Evolutionary conservation across 2,329 filamentous ascomycete species (phyloP), one percentile per base, ranked within the genome.

Genomic region (Talaromyces sp.): DNA sequence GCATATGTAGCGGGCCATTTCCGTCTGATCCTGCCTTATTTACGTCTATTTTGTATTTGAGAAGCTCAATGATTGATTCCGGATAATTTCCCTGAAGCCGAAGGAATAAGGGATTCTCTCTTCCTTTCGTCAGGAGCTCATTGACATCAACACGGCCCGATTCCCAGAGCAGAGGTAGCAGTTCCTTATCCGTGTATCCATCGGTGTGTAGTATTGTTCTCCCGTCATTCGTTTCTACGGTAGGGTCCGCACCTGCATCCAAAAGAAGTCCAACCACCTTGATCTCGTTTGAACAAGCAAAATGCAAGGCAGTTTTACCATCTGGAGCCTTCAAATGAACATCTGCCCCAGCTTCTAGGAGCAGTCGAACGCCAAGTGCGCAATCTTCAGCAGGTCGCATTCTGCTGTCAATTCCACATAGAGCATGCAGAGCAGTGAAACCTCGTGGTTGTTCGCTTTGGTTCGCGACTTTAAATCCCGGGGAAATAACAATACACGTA

Each of bases 391-490:
- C 49, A 39, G 41, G 11, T 22, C 16, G 1, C 8, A 24, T 39
- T 16, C n/a, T 35, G 24, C 19, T 39, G n/a, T 27, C n/a, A 2
- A 61, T 35, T 14, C 41, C 41, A 24, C 60, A 62, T 41, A 62
- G 49, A 62, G 60, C 60, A 52, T 62, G 60, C 14, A 62, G 60
- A 62, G 60, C 47, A 52, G 60, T 62, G 47, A 33, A 60, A 43
- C 58, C 41, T 31, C 58, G 49, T 60, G 41, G 31, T 60, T 60
- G n/a, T 37, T 37, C 41, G 14, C 22, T 62, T 49, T 24, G 47
- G 22, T 41, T 41, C 16, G 19, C n/a, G 16, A 5, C 33, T 54
- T 6, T 22, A 31, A 13, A 1, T 31, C 19, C 19, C 19, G 19
- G 19, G 19, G 19, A 19, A 19, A 19, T 19, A 19, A 19, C 19